These are phyloP conservation scores for Epichloe hybrida DNA, from an alignment of 2,329 filamentous ascomycete species.

Conservation along the genomic window DNA sequence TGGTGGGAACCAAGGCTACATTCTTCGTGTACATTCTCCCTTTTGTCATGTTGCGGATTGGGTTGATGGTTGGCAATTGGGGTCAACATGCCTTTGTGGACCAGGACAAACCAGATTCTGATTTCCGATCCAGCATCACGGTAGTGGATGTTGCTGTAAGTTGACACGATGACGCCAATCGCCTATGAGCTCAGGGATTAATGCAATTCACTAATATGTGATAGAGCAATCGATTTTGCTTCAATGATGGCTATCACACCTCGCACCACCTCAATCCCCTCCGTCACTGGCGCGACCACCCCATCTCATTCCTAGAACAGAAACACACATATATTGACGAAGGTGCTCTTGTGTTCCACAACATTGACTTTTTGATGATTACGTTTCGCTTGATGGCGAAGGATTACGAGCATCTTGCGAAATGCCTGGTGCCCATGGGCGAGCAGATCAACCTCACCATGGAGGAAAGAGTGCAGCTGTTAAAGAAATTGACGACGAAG, in stretches of 20 bases:
- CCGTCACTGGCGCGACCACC: slow-evolving; percentile 72
- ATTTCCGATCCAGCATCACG: slow-evolving; percentile 68
- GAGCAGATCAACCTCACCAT: slow-evolving; percentile 53
- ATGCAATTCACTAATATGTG: neutral
- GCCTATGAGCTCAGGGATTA: neutral
- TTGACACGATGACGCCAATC: slow-evolving; percentile 3
- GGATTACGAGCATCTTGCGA: slow-evolving; percentile 57
- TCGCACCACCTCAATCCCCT: slow-evolving; percentile 68
- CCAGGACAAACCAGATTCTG: slow-evolving; percentile 58
- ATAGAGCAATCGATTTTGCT: slow-evolving; percentile 69
- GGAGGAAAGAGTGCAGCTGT: slow-evolving; percentile 47
- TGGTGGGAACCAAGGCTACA: slow-evolving; percentile 40
- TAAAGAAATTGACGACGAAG: slow-evolving; percentile 48
- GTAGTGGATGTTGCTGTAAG: slow-evolving; percentile 64
- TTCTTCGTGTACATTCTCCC: slow-evolving; percentile 55
- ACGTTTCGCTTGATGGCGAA: slow-evolving; percentile 55
- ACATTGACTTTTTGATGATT: slow-evolving; percentile 71
- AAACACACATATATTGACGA: slow-evolving; percentile 54
- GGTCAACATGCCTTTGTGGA: slow-evolving; percentile 75
- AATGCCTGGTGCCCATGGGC: slow-evolving; percentile 60
- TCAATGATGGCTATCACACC: slow-evolving; percentile 73
- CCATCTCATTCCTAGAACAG: slow-evolving; percentile 55
- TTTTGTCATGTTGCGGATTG: slow-evolving; percentile 50
- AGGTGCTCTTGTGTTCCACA: slow-evolving; percentile 61
- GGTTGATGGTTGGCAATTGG: slow-evolving; percentile 74